Evolutionary conservation across 345 rosid genomes (phyloP).

Genomic region (Rhizophora mangle): DNA sequence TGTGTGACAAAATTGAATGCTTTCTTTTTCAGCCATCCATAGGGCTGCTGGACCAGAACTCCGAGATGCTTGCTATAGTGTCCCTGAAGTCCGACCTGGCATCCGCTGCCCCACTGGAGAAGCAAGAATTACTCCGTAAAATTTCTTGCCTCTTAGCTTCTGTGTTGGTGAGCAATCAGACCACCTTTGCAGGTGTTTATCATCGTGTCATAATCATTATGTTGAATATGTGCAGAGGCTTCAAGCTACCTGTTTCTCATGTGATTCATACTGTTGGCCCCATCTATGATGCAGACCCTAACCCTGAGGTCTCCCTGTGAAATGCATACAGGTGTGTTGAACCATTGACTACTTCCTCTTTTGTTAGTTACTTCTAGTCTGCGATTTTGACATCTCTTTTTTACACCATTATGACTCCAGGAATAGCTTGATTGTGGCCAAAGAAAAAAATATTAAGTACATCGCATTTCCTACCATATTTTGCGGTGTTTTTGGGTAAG

Average conservation of each 20-base stretch:
- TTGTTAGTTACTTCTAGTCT: not conserved
- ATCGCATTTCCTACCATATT: constrained; percentile 87
- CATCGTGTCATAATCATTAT: constrained; percentile 6
- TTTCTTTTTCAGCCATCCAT: constrained; percentile 52
- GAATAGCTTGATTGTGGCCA: constrained; percentile 65
- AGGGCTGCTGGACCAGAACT: constrained; percentile 82
- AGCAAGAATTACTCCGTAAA: constrained; percentile 80
- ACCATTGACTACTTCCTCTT: not conserved
- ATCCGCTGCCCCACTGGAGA: constrained; percentile 80
- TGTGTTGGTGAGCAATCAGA: not conserved
- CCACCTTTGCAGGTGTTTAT: not conserved
- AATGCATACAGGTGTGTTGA: constrained; percentile 56
- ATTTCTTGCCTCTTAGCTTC: constrained; percentile 3
- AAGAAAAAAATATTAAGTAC: constrained; percentile 60
- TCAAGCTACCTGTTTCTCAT: constrained; percentile 63
- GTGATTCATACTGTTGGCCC: constrained; percentile 92
- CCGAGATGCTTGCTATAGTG: constrained; percentile 55
- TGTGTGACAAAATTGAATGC: not conserved
- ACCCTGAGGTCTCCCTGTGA: constrained; percentile 50
- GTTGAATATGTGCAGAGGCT: constrained; percentile 51
- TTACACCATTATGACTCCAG: constrained; percentile 36
- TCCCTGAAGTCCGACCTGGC: constrained; percentile 62
- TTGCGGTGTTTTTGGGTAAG: constrained; percentile 70
- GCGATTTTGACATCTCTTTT: not conserved
- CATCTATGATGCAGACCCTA: constrained; percentile 42